These are phyloP conservation scores for Diaporthe capsici DNA, from an alignment of 2,329 filamentous ascomycete genomes.

Conservation along the genomic window DNA sequence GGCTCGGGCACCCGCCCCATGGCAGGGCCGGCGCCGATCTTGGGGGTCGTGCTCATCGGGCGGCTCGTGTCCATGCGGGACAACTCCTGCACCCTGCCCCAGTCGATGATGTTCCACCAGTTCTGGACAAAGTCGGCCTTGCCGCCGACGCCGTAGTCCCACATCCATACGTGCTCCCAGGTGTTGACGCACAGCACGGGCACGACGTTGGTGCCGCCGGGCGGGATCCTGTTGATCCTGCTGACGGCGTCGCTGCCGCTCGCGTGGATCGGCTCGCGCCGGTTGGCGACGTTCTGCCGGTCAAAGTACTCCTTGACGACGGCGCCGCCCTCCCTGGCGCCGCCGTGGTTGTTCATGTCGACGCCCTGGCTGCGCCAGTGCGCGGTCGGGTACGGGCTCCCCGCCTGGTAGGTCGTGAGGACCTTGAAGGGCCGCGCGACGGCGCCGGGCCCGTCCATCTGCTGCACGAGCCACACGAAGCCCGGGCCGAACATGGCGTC, in stretches of 20 bases:
- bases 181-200: conserved; percentile 94
- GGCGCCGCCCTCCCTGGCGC: conserved; percentile 51
- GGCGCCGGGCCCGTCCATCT: conserved; percentile 52
- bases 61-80: conserved; percentile 47
- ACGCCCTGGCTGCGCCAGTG: conserved; percentile 80
- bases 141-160: conserved; percentile 81
- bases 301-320: conserved; percentile 56
- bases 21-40: neutral
- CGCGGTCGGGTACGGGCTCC: conserved; percentile 87
- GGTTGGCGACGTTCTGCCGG: conserved; percentile 52
- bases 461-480: conserved; percentile 91
- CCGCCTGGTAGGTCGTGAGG: conserved; percentile 91
- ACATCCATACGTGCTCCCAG: conserved; percentile 95
- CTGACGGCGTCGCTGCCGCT: conserved; percentile 43
- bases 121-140: conserved; percentile 82
- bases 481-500: conserved; percentile 95
- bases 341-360: conserved; percentile 77
- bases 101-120: conserved; percentile 94
- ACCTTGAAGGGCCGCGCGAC: conserved; percentile 69
- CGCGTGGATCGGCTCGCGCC: conserved; percentile 49
- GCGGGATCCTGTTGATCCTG: conserved; percentile 56
- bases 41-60: conserved; percentile 29
- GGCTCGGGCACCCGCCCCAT: neutral
- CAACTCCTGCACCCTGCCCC: conserved; percentile 76
- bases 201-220: conserved; percentile 77